Conservation (phyloP, 148 eudicot genomes). For the Dianthus caryophyllus region DNA sequence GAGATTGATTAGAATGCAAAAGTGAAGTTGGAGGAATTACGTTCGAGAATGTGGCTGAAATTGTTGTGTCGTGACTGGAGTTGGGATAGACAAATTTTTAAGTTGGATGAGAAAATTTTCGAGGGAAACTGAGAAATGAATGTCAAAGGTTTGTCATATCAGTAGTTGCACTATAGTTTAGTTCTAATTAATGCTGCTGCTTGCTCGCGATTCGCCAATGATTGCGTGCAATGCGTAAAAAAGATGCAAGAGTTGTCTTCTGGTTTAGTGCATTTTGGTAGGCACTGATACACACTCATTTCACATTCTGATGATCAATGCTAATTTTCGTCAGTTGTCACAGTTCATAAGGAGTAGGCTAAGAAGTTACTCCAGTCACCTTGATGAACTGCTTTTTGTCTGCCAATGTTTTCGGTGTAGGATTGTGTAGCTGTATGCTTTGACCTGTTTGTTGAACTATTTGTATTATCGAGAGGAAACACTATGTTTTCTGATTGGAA, state of each 20-base stretch:
- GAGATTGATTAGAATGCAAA: no score
- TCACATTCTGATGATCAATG: background rate
- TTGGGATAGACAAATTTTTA: background rate
- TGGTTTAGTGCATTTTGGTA: conserved; percentile 1
- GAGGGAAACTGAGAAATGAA: background rate
- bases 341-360: background rate
- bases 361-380: conserved; percentile 7
- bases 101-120: conserved; percentile 8
- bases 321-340: background rate
- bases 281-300: background rate
- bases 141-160: background rate
- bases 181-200: background rate
- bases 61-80: background rate
- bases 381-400: conserved; percentile 4
- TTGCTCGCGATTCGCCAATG: background rate
- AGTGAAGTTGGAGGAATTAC: no score
- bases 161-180: background rate
- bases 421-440: background rate
- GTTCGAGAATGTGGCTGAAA: background rate
- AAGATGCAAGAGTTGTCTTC: background rate
- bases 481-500: background rate
- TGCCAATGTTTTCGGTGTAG: background rate
- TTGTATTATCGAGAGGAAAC: background rate
- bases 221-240: background rate
- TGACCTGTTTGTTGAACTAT: background rate